Evolutionary conservation across 2,329 filamentous ascomycete species (phyloP).

Genomic region (Aphanoascus verrucosus): DNA sequence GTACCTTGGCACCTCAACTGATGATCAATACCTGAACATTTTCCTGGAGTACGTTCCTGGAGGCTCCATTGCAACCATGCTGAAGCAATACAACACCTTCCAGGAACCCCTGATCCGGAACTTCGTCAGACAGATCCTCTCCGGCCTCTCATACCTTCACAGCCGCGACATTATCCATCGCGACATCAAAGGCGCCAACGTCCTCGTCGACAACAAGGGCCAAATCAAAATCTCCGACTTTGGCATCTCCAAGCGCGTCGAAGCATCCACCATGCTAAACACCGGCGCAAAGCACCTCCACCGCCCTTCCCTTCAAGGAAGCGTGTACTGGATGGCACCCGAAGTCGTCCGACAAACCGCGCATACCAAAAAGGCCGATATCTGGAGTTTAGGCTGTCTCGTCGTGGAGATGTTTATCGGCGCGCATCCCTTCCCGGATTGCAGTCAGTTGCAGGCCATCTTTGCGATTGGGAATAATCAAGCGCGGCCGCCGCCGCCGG

Average conservation of each 20-base stretch:
- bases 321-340: conserved; percentile 99
- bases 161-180: conserved; percentile 93
- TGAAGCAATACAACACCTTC: conserved; percentile 93
- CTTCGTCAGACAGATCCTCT: conserved; percentile 91
- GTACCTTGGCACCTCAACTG: conserved; percentile 89
- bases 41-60: conserved; percentile 98
- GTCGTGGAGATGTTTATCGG: conserved; percentile 99
- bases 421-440: conserved; percentile 90
- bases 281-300: conserved; percentile 38
- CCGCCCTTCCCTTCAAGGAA: conserved; percentile 75
- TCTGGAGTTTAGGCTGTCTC: conserved; percentile 93
- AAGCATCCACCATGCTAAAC: conserved; percentile 70
- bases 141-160: conserved; percentile 86
- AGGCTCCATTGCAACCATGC: conserved; percentile 94
- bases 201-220: conserved; percentile 96
- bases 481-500: conserved; percentile 78
- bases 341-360: conserved; percentile 97
- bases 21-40: conserved; percentile 90
- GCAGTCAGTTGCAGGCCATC: conserved; percentile 92
- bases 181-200: conserved; percentile 98
- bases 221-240: conserved; percentile 99
- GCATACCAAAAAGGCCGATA: conserved; percentile 96
- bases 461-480: conserved; percentile 93
- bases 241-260: conserved; percentile 94
- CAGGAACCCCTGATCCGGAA: conserved; percentile 88